phyloP scores from a whole-genome alignment of 192 early-diverging fungal genomes.

The Physocladia obscura region DNA sequence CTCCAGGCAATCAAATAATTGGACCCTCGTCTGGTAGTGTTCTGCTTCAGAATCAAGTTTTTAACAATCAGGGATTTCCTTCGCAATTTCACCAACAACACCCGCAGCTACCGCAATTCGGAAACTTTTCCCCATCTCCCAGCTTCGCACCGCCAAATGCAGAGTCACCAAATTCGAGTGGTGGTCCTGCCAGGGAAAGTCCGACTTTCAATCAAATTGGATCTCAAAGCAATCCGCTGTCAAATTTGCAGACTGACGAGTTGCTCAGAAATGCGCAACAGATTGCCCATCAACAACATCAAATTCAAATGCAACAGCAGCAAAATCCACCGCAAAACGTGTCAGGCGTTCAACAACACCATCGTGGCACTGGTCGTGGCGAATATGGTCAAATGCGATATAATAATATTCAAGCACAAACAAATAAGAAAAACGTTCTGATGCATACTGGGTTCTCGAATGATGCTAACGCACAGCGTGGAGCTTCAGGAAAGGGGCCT shows the following conservation, averaged over 20 bases:
- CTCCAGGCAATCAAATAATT: background rate
- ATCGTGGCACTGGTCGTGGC: slow-evolving; percentile 6
- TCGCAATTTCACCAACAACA: too few relatives aligned
- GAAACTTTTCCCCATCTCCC: background rate
- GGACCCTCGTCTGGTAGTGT: slow-evolving; percentile 10
- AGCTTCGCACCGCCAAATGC: background rate
- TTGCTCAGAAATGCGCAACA: slow-evolving; percentile 11
- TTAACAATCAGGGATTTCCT: slow-evolving; percentile 8
- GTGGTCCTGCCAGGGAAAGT: too few relatives aligned
- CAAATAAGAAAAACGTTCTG: slow-evolving; percentile 22
- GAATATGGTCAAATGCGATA: slow-evolving; percentile 36
- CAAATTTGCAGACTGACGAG: background rate
- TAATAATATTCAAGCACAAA: slow-evolving; percentile 8
- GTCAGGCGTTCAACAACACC: too few relatives aligned
- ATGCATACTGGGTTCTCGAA: slow-evolving; percentile 22
- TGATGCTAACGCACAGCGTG: slow-evolving; percentile 19
- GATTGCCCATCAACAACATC: slow-evolving; percentile 19
- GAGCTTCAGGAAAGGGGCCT: slow-evolving; percentile 23
- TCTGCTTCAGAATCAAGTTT: slow-evolving; percentile 17
- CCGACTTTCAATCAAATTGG: too few relatives aligned
- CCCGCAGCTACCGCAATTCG: background rate
- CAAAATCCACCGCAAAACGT: too few relatives aligned
- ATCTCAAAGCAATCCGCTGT: background rate
- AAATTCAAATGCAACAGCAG: slow-evolving; percentile 26
- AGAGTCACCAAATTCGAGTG: too few relatives aligned